Evolutionary conservation across 1,139 yeast species (phyloP), one percentile per base, ranked within the genome.

Genomic region (Taphrina deformans): DNA sequence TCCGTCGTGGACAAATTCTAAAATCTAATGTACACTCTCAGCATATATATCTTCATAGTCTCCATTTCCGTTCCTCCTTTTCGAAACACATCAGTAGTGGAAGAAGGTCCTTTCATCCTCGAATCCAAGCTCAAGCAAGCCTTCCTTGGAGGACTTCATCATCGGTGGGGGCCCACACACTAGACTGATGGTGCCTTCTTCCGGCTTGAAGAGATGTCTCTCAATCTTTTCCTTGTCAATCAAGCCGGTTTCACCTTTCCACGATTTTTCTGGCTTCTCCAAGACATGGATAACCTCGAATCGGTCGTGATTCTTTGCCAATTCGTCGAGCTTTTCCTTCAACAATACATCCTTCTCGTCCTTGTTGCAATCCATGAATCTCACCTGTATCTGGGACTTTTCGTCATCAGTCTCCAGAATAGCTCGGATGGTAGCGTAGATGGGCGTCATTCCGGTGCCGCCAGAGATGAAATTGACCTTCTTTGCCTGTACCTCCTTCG

Each of bases 161-260:
- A 59, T 59, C 16, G 63, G 63, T 14, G 63, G 63, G 16, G 63
- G 63, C 16, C 63, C 63, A 33, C 63, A 59, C 16, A 59, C 52
- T 1, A 59, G 26, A 18, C 55, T 50, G 29, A 59, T 38, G 31
- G 63, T 59, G 9, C 56, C 51, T 14, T 38, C 56, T 14, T 50
- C 56, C 14, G 63, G 46, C 12, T 26, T n/a, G 27, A 50, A 50
- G 55, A 59, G 41, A 18, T 59, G 56, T 29, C 12, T 27, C 40
- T 59, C 52, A 18, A 59, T 48, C 26, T 59, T 59, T 12, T n/a
- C 44, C 50, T 59, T 50, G 51, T 50, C 63, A 5, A 31, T 31
- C 18, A 59, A 18, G 24, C 63, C 63, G 7, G 29, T 26, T 41
- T 59, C 63, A 18, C 56, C 48, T 14, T 18, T 35, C 56, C 55